Percentiles rank a stretch among this genome's conserved stretches.
These are phyloP conservation scores for Penicillium bovifimosum DNA, from an alignment of 495 filamentous ascomycete genomes.

Conservation along the genomic window DNA sequence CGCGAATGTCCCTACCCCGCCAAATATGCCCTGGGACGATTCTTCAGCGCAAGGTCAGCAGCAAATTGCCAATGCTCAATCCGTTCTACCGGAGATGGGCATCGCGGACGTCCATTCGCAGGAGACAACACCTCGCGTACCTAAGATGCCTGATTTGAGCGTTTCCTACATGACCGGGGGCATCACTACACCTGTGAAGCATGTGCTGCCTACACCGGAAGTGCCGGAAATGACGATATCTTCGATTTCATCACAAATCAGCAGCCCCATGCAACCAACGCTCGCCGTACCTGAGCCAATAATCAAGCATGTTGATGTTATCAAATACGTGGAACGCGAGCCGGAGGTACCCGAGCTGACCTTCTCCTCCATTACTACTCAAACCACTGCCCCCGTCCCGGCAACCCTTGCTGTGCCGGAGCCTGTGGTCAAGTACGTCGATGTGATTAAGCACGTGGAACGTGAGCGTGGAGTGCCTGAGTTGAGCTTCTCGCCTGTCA, in stretches of 20 bases:
- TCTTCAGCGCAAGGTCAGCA: conserved; percentile 10
- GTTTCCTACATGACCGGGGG: conserved; percentile 29
- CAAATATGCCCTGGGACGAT: conserved; percentile 39
- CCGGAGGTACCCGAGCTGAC: conserved; percentile 20
- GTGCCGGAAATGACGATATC: conserved; percentile 18
- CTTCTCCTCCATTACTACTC: conserved; percentile 28
- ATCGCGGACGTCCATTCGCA: conserved; percentile 34
- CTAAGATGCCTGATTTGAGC: conserved; percentile 26
- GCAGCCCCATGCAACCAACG: not conserved
- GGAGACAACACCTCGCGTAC: conserved; percentile 34
- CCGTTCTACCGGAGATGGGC: conserved; percentile 23
- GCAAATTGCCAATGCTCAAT: conserved; percentile 15
- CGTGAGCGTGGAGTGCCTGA: not conserved
- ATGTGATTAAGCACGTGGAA: conserved; percentile 4
- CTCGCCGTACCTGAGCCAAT: conserved; percentile 2
- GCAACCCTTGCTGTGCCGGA: conserved; percentile 18
- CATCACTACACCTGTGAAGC: conserved; percentile 28
- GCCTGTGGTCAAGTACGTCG: conserved; percentile 8
- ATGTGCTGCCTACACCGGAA: conserved; percentile 17
- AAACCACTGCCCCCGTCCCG: conserved; percentile 28
- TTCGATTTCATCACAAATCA: conserved; percentile 8
- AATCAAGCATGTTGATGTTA: conserved; percentile 6
- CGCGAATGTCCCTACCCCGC: conserved; percentile 32
- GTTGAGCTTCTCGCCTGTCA: conserved; percentile 4
- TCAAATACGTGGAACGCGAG: conserved; percentile 7